Base-by-base conservation (phyloP, 345 rosid species). In the Eucalyptus cloeziana region DNA sequence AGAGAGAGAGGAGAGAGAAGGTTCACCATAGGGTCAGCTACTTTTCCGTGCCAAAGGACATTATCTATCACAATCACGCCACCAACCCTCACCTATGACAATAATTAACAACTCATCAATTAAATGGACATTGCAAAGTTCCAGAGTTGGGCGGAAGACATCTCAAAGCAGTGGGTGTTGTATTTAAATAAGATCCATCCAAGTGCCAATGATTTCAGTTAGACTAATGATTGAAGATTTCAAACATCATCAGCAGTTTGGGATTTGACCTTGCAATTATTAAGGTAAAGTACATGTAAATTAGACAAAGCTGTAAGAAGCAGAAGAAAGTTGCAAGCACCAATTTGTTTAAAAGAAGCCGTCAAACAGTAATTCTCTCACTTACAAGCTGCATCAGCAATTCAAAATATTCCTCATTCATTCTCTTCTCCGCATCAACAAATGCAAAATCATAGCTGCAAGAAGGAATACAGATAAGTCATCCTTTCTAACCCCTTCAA, bases 11-110 rank as follows among this genome's bases (percentile, higher is more conserved):
- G 21, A 54, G 44, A 69, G 37, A 30, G 88, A 56, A 10, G 56
- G 60, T 30, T 88, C 91, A 96, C 99, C 96, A 91, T 88, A 16
- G 97, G 99, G 86, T 96, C 98, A 17, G 95, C 95, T 89, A 97
- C 99, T 91, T 94, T 94, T 87, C 98, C 99, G 60, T 96, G 97
- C 99, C 99, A 97, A 90, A 97, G 98, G 86, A 97, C 99, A 93
- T 97, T 97, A 90, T 97, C 99, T 60, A 96, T 88, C 90, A 95
- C 96, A 40, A 97, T 96, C 89, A 96, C 90, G 89, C 99, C 99
- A 87, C 97, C 98, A 89, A 91, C 93, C 91, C 95, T 94, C 87
- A 97, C 96, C 99, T 96, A 92, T 37, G 47, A 40, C 9, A 22
- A 76, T 44, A 37, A 76, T 76, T 76, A 76, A 5, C 47, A 37